Base-by-base conservation (phyloP, 805 yeast species). In the Wickerhamiella spandovensis region DNA sequence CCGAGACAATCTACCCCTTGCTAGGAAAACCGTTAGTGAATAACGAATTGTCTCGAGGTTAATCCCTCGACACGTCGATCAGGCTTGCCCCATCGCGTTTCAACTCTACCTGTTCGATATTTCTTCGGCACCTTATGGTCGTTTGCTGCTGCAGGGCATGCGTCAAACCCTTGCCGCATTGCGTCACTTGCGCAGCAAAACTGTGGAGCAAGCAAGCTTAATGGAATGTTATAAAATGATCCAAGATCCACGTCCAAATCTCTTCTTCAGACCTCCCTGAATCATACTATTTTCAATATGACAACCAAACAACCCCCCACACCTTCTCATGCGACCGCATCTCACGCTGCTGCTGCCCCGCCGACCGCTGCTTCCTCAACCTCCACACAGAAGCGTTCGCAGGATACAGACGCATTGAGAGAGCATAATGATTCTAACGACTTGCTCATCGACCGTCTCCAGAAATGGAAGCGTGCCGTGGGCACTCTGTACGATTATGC, bases 381-480 rank as follows among this genome's bases (percentile, higher is more conserved):
- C 21, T 8, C 28, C n/a, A 13, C 22, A 6, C 41, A 42, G 44
- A 47, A 50, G 18, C 52, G 48, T 38, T 25, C 48, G 32, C 70
- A 28, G 15, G 32, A 35, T 9, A n/a, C 39, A n/a, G 39, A 35
- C 13, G 39, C 54, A 4, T 23, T 53, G 23, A 46, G 46, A 41
- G 52, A 52, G 28, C 52, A 47, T 25, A 46, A 43, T 39, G 71
- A 69, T 47, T 69, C 72, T 24, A 62, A 70, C n/a, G 50, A 54
- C 20, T 49, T 64, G 21, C 59, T 68, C 35, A 50, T 64, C 21
- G 54, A 55, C 18, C 61, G 72, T 8, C 58, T 68, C 44, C 69
- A 67, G 43, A 57, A 61, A 50, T 68, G 72, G 72, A 56, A 52
- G 41, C 62, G 58, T 43, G 61, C 61, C 13, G 55, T 64, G 41